A percentile compares a stretch with the other conserved stretches of the same genome.
These are phyloP conservation scores for Streptanthus diversifolius DNA, from an alignment of 345 rosid genomes.

Conservation along the genomic window DNA sequence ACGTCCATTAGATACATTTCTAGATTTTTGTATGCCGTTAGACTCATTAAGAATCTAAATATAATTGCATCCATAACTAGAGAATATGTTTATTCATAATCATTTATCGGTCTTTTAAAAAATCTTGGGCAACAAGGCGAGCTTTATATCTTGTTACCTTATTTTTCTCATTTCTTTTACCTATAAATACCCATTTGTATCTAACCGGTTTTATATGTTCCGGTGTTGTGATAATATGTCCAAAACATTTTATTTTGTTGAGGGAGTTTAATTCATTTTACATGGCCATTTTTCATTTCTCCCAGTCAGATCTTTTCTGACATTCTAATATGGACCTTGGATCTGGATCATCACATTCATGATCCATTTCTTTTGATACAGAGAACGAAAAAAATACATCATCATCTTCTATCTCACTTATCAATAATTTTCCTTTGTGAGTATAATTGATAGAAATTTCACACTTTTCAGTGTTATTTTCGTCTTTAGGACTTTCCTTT, in stretches of 20 bases:
- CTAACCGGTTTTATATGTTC: not conserved
- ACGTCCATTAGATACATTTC: not conserved
- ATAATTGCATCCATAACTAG: no score
- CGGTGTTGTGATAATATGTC: not conserved
- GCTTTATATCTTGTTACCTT: not conserved
- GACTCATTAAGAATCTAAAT: no score
- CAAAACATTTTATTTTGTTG: not conserved
- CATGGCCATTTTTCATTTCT: not conserved
- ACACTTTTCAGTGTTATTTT: no score
- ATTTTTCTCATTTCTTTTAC: not conserved
- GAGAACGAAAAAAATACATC: no score
- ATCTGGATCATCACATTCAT: not conserved
- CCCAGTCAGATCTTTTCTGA: not conserved
- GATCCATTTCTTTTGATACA: not conserved
- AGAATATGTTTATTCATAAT: no score
- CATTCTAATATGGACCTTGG: not conserved
- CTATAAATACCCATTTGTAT: not conserved
- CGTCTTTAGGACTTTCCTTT: no score
- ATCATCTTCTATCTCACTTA: not conserved
- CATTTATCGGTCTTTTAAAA: not conserved
- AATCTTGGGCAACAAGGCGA: not conserved
- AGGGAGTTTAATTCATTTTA: not conserved
- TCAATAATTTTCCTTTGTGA: not conserved
- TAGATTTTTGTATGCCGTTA: not conserved
- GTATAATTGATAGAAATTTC: no score